Conservation (phyloP, 768 basidiomycete species). For the Tulasnella sp. region DNA sequence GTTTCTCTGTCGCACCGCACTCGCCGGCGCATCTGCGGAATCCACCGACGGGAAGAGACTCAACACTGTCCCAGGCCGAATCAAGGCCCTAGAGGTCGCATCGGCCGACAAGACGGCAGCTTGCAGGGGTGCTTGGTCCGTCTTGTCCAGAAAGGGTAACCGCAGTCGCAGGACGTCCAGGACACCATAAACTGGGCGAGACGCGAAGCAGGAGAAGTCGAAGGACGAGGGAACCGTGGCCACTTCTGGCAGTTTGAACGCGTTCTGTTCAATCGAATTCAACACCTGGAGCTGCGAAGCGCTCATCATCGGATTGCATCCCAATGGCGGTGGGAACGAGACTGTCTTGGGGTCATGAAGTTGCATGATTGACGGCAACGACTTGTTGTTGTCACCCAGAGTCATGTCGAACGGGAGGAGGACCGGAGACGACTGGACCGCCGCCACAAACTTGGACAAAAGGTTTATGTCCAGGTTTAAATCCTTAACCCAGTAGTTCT, state of each 20-base stretch:
- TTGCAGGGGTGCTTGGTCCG: constrained; percentile 32
- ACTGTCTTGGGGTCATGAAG: constrained; percentile 17
- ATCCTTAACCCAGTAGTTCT: constrained; percentile 48
- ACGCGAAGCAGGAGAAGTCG: constrained; percentile 45
- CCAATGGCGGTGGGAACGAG: constrained; percentile 51
- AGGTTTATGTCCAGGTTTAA: constrained; percentile 41
- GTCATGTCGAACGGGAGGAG: constrained; percentile 54
- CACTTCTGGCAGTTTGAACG: constrained; percentile 42
- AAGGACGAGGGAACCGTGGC: constrained; percentile 34
- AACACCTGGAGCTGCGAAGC: constrained; percentile 37
- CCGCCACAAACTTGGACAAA: constrained; percentile 42
- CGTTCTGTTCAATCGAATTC: constrained; percentile 42
- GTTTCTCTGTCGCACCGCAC: constrained; percentile 41
- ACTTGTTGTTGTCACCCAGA: constrained; percentile 17
- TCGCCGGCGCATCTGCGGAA: constrained; percentile 30
- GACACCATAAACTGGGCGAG: constrained; percentile 56
- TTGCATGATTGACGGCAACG: constrained; percentile 12
- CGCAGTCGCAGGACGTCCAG: constrained; percentile 51
- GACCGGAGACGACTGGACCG: constrained; percentile 41
- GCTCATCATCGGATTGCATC: constrained; percentile 51
- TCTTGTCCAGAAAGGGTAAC: constrained; percentile 44
- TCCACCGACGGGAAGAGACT: constrained; percentile 39
- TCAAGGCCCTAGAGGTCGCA: constrained; percentile 41
- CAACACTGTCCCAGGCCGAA: constrained; percentile 47
- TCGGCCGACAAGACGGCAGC: constrained; percentile 43